A percentile compares a stretch with the other conserved stretches of the same genome.
These are phyloP conservation scores for Teunomyces tritomae DNA, from an alignment of 805 yeast genomes.

Conservation along the genomic window DNA sequence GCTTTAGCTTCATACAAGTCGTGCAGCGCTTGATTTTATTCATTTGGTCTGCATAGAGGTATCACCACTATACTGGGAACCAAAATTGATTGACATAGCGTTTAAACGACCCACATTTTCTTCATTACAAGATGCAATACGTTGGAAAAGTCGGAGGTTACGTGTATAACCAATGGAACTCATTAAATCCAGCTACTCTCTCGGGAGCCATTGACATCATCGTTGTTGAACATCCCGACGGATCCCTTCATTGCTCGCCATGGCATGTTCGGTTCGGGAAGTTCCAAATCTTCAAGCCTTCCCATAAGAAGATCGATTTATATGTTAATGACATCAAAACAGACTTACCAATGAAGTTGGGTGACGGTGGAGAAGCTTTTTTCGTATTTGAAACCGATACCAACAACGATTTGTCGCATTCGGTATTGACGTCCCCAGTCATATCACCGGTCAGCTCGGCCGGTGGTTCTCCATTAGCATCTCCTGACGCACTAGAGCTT, in stretches of 20 bases:
- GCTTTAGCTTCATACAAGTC: background rate
- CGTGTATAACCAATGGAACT: slow-evolving; percentile 95
- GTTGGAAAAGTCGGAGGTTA: slow-evolving; percentile 94
- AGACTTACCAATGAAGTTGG: slow-evolving; percentile 90
- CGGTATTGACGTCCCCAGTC: slow-evolving; percentile 84
- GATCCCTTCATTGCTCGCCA: slow-evolving; percentile 83
- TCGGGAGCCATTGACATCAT: slow-evolving; percentile 97
- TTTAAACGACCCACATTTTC: background rate
- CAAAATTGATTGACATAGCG: background rate
- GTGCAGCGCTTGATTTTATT: background rate
- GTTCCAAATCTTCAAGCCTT: slow-evolving; percentile 87
- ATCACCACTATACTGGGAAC: background rate
- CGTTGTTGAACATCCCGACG: slow-evolving; percentile 86
- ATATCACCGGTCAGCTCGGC: slow-evolving; percentile 69
- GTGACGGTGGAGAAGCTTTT: slow-evolving; percentile 97
- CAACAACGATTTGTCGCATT: slow-evolving; percentile 59
- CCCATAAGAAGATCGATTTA: slow-evolving; percentile 90
- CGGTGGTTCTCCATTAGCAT: slow-evolving; percentile 27
- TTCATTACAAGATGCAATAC: slow-evolving; percentile 68
- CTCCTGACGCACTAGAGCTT: slow-evolving; percentile 3
- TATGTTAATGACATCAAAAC: slow-evolving; percentile 79
- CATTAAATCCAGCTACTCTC: slow-evolving; percentile 92
- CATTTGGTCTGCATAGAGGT: background rate
- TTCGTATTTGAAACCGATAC: slow-evolving; percentile 87
- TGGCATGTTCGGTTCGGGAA: slow-evolving; percentile 96